A percentile compares a stretch with the other conserved stretches of the same genome.
These are phyloP conservation scores for Tolypocladium nubicola DNA, from an alignment of 2,329 filamentous ascomycete species.

Conservation along the genomic window DNA sequence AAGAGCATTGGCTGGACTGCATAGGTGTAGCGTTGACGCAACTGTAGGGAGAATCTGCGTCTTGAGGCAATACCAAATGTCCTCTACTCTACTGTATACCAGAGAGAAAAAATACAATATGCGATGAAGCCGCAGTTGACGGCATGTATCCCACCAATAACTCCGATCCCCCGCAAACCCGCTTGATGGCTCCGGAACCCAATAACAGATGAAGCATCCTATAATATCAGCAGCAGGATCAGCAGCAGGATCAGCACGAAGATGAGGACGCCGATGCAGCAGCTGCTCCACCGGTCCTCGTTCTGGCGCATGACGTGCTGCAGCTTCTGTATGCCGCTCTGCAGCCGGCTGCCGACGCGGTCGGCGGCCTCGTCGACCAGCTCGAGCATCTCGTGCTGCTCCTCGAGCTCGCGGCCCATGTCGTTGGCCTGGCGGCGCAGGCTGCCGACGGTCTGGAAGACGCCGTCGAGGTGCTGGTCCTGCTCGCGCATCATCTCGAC, in stretches of 20 bases:
- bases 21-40: constrained; percentile 2
- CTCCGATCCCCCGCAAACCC: neutral
- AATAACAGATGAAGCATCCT: constrained; percentile 4
- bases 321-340: constrained; percentile 79
- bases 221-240: constrained; percentile 61
- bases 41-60: neutral
- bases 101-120: neutral
- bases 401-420: constrained; percentile 93
- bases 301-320: constrained; percentile 77
- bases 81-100: neutral
- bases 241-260: constrained; percentile 79
- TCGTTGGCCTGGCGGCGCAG: constrained; percentile 82
- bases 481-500: constrained; percentile 88
- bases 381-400: constrained; percentile 83
- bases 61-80: constrained; percentile 3
- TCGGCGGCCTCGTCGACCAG: constrained; percentile 78
- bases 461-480: constrained; percentile 83
- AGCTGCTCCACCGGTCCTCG: constrained; percentile 80
- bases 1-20: constrained; percentile 1
- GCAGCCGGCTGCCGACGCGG: constrained; percentile 74
- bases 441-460: constrained; percentile 88
- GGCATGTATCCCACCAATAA: neutral
- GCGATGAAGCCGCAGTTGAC: neutral
- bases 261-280: constrained; percentile 83
- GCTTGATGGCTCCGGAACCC: neutral